phyloP scores from a whole-genome alignment of 1,139 yeast species.

The Yamadazyma diospyri region DNA sequence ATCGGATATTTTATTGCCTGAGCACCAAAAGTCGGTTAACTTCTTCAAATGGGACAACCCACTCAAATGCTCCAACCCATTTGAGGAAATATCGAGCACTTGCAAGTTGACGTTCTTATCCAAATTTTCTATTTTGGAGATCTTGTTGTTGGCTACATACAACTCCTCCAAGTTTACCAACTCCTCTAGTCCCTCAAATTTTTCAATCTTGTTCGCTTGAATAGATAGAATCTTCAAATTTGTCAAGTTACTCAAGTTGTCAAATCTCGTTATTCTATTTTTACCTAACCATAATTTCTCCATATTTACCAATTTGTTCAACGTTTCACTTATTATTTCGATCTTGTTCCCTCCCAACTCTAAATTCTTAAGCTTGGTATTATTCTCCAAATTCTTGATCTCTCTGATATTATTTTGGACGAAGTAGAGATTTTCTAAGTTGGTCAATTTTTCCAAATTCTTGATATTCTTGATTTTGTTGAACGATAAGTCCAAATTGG shows the following conservation, averaged over 20 bases:
- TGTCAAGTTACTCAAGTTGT: slow-evolving; percentile 57
- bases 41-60: slow-evolving; percentile 61
- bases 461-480: slow-evolving; percentile 87
- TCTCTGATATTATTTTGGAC: slow-evolving; percentile 84
- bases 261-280: slow-evolving; percentile 65
- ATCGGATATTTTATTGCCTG: slow-evolving; percentile 64
- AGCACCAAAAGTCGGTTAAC: slow-evolving; percentile 92
- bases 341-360: slow-evolving; percentile 93
- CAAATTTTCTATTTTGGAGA: slow-evolving; percentile 71
- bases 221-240: slow-evolving; percentile 78
- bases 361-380: slow-evolving; percentile 60
- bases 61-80: slow-evolving; percentile 58
- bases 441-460: slow-evolving; percentile 61
- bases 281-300: slow-evolving; percentile 92
- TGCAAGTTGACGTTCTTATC: slow-evolving; percentile 66
- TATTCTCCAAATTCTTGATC: slow-evolving; percentile 62
- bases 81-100: slow-evolving; percentile 80
- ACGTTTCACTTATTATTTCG: slow-evolving; percentile 54
- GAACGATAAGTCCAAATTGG: slow-evolving; percentile 77
- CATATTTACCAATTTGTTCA: slow-evolving; percentile 52
- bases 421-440: slow-evolving; percentile 69
- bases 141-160: slow-evolving; percentile 83
- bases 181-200: slow-evolving; percentile 77
- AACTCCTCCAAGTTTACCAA: slow-evolving; percentile 76
- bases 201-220: slow-evolving; percentile 79